Conservation (phyloP, 441 rosid species). For the Mallotus japonicus region DNA sequence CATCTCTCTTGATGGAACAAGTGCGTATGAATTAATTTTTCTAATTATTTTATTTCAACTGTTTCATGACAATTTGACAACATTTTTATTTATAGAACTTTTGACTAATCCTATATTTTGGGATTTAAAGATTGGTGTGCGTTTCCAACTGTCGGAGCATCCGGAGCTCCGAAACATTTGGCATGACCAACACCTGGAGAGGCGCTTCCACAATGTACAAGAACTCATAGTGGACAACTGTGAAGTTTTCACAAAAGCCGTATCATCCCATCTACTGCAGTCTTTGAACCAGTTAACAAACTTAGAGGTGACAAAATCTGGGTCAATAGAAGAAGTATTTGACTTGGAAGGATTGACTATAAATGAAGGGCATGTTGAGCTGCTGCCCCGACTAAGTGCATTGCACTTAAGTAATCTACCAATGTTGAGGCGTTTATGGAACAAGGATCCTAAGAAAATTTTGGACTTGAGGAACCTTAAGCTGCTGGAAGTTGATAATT, state of each 20-base stretch:
- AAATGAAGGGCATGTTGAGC: not conserved
- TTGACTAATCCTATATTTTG: not conserved
- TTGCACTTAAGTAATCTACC: constrained; percentile 12
- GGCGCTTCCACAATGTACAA: not conserved
- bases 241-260: not conserved
- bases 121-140: not conserved
- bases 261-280: constrained; percentile 7
- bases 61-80: not conserved
- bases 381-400: constrained; percentile 4
- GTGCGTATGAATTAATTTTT: not conserved
- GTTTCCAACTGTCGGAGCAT: constrained; percentile 4
- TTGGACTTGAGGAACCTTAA: constrained; percentile 8
- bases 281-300: not conserved
- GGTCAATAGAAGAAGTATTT: constrained; percentile 16
- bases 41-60: not conserved
- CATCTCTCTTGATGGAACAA: not conserved
- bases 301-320: constrained; percentile 10
- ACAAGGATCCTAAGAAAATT: not conserved
- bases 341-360: constrained; percentile 3
- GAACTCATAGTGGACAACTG: not conserved
- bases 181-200: not conserved
- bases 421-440: constrained; percentile 8
- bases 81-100: not conserved
- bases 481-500: constrained; percentile 9
- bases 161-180: constrained; percentile 4